Base-by-base conservation (phyloP, 1,284 basidiomycete species). In the Ceratobasidium sp. region DNA sequence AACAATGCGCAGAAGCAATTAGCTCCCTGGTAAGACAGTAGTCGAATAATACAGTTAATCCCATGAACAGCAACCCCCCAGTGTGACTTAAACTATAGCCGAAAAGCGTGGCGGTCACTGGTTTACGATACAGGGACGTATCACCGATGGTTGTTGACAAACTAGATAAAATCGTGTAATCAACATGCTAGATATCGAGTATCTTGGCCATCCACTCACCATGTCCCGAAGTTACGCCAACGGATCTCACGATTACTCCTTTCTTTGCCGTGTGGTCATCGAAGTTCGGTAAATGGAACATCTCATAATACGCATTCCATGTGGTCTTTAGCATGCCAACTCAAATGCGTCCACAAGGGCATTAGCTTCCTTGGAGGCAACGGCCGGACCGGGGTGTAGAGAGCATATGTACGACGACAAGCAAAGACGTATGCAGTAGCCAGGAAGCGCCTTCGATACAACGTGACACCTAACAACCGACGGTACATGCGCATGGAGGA, bases 321-420 rank as follows among this genome's bases (percentile, higher is more conserved):
- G 38, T 38, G 8, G 38, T 8, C 23, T 18, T 68, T 52, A 33
- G 66, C 66, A 50, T 7, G 14, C 5, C 35, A 46, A 3, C 38
- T 8, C 38, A 38, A 8, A 38, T 38, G 8, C n/a, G 64, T 18
- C 64, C 64, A 66, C 41, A 20, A 68, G 66, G 20, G 4, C 6
- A 68, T 10, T 52, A 54, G 4, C 30, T 18, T 33, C 44, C 27
- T 20, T 27, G 48, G 48, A 44, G 27, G 23, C 3, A 35, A 68
- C 52, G 23, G 7, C 8, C 2, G 8, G n/a, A 35, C 35, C 35
- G 30, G 50, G 27, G 7, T 33, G 27, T 20, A 30, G 46, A n/a
- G 66, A 70, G 8, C 68, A 70, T 59, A 52, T 35, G 68, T 27
- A n/a, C 44, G 38, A 18, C 30, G 54, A 70, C 57, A 35, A 38